Conservation (phyloP, 345 rosid genomes). For the Luvunga scandens region DNA sequence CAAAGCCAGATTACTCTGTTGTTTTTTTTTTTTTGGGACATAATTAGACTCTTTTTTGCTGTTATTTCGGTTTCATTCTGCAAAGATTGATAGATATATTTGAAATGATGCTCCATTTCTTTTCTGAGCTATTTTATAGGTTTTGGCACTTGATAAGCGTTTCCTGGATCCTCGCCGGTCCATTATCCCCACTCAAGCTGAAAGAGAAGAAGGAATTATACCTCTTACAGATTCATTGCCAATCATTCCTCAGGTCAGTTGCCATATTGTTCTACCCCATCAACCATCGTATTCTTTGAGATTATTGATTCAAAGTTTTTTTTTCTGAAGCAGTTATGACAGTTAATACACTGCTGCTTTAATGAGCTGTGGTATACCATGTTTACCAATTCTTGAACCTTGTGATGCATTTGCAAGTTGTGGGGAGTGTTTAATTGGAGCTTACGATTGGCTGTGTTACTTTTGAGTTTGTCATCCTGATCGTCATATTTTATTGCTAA, state of each 20-base stretch:
- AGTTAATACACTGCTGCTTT: background rate
- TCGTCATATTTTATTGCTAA: background rate
- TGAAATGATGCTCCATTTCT: background rate
- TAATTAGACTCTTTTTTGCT: background rate
- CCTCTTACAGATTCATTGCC: slow-evolving; percentile 93
- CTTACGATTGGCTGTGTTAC: background rate
- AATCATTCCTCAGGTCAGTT: slow-evolving; percentile 83
- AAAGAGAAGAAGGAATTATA: slow-evolving; percentile 92
- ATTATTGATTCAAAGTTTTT: background rate
- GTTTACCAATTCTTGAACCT: background rate
- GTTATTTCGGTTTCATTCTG: background rate
- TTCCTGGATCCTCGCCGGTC: slow-evolving; percentile 93
- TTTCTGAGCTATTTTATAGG: slow-evolving; percentile 35
- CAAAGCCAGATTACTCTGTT: background rate
- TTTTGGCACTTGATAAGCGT: slow-evolving; percentile 89
- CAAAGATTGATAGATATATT: slow-evolving; percentile 1
- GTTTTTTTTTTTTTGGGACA: background rate
- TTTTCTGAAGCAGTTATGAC: background rate
- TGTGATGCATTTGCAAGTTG: background rate
- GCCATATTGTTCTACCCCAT: slow-evolving; percentile 7
- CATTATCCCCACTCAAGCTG: slow-evolving; percentile 90
- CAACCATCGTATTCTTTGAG: background rate
- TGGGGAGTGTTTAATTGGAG: background rate
- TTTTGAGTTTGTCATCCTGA: background rate
- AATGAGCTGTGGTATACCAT: background rate